Evolutionary conservation across 2,329 filamentous ascomycete species (phyloP).

Genomic region (Fusarium nodosum): DNA sequence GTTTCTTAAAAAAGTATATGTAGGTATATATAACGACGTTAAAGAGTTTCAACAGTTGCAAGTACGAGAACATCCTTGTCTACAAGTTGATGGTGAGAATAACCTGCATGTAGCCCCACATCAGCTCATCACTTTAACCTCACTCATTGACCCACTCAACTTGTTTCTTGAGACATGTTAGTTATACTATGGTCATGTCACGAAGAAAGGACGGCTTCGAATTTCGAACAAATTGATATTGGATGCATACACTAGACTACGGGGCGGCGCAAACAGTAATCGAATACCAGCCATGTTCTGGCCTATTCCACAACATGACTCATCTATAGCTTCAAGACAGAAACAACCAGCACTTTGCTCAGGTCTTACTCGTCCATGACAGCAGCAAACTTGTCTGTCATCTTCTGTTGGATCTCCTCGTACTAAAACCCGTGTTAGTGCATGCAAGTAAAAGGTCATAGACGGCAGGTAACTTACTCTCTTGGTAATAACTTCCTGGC

Average conservation of each 20-base stretch:
- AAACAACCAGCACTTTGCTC: conserved; percentile 42
- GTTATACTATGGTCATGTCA: not conserved
- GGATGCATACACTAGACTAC: conserved; percentile 50
- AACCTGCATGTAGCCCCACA: conserved; percentile 40
- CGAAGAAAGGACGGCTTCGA: not conserved
- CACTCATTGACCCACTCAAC: conserved; percentile 28
- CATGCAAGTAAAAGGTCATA: not conserved
- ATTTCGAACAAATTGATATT: conserved; percentile 47
- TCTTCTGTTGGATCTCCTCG: conserved; percentile 88
- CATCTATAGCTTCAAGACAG: conserved; percentile 50
- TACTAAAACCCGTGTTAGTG: conserved; percentile 73
- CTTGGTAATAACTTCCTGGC: conserved; percentile 83
- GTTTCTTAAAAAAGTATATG: not conserved
- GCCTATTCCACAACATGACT: conserved; percentile 41
- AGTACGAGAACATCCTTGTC: conserved; percentile 16
- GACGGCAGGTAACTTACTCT: conserved; percentile 71
- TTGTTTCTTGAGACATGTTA: not conserved
- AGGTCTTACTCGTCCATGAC: conserved; percentile 88
- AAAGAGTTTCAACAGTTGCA: not conserved
- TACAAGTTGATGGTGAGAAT: conserved; percentile 25
- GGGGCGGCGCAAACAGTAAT: conserved; percentile 48
- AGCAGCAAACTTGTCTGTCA: conserved; percentile 97
- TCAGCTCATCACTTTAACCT: conserved; percentile 22
- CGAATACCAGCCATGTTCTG: conserved; percentile 46
- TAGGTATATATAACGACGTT: not conserved